Evolutionary conservation across 371 early-diverging fungal species (phyloP), one percentile per base, ranked within the genome.

Genomic region (Blakeslea trispora): DNA sequence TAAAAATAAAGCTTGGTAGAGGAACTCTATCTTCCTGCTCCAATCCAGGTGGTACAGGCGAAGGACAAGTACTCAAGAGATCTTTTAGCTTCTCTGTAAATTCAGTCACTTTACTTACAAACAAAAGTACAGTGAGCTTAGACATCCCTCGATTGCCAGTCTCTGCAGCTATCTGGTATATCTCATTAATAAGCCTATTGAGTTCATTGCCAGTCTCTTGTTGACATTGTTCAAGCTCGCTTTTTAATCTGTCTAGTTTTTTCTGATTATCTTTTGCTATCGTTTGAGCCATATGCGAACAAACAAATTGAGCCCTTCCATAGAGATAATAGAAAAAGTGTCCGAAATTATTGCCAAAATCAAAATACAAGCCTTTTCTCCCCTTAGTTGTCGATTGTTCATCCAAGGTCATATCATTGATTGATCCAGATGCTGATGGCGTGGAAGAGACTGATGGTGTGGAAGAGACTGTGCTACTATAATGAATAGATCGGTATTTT

Each of bases 301-400:
- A 54, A 3, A 39, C 28, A 18, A 22, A 50, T 15, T 50, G 18
- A 1, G 45, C 45, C 22, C 56, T 34, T 9, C 63, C 63, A 43
- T 47, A 57, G 14, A 62, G n/a, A 52, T 56, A 46, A 24, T 47
- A 62, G 21, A 52, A 57, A 17, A 43, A 62, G 6, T 62, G 48
- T 19, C 48, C 45, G 44, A 62, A 62, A 23, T 31, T 15, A 23
- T 53, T 53, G 3, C 9, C 17, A n/a, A 59, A 39, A 35, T 59
- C 58, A 39, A 32, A 34, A 22, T 50, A 55, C 15, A 55, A 6
- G 6, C 37, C 18, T 37, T 10, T 37, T 37, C 37, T 37, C 11
- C 11, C 2, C 11, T 37, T 37, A n/a, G n/a, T n/a, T n/a, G n/a
- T n/a, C n/a, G n/a, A n/a, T n/a, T n/a, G n/a, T n/a, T n/a, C n/a